Conservation (phyloP, 2,329 filamentous ascomycete genomes). For the Rachicladosporium sp. region DNA sequence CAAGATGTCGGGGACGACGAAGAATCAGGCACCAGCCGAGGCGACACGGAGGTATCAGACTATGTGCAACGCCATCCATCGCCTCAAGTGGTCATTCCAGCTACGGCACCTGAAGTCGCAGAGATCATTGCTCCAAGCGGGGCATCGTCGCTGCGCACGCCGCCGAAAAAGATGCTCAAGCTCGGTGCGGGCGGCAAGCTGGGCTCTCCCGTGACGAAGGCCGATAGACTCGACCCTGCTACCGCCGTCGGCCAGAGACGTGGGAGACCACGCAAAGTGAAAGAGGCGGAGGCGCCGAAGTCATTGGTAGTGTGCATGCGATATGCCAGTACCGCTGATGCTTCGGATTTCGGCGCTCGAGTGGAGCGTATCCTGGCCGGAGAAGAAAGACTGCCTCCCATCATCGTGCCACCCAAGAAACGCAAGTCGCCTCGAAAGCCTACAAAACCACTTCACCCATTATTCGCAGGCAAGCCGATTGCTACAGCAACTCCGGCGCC, state of each 20-base stretch:
- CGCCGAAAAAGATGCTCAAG: constrained; percentile 26
- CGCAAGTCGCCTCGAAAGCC: constrained; percentile 13
- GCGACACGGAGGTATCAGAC: no score
- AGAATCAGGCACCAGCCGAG: no score
- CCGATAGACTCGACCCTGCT: no score
- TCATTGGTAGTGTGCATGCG: constrained; percentile 15
- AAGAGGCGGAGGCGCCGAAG: constrained; percentile 7
- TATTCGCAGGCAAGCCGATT: constrained; percentile 49
- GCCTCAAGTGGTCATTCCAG: no score
- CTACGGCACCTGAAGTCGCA: no score
- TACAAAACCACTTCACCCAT: constrained; percentile 46
- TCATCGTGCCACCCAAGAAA: constrained; percentile 15
- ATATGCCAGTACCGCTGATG: constrained; percentile 45
- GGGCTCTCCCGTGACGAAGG: constrained; percentile 23
- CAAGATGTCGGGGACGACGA: no score
- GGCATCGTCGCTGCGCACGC: not conserved
- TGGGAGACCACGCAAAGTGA: constrained; percentile 18
- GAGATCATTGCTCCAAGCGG: no score
- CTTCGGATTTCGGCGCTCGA: constrained; percentile 32
- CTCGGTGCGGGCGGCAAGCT: constrained; percentile 35
- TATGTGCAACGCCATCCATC: no score
- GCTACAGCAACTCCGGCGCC: constrained; percentile 13
- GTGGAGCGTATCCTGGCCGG: constrained; percentile 51
- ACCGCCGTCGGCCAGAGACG: constrained; percentile 6
- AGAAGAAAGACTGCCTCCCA: constrained; percentile 18